phyloP scores from a whole-genome alignment of 441 rosid species.

The Adansonia madagascariensis region DNA sequence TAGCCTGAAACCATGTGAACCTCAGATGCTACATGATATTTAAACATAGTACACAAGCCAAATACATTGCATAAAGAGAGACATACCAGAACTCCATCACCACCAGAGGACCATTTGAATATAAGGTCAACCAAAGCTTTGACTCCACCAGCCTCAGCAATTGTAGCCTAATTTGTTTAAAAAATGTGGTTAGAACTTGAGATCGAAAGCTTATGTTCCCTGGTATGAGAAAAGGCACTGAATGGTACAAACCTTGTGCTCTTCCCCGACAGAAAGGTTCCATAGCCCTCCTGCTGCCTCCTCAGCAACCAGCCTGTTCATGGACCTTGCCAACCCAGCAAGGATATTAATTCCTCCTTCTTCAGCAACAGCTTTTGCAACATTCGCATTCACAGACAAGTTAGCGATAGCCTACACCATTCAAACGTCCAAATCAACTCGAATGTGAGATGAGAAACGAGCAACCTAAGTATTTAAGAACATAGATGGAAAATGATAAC shows the following conservation, averaged over 20 bases:
- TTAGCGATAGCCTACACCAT: slow-evolving; percentile 81
- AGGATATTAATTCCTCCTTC: slow-evolving; percentile 72
- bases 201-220: background rate
- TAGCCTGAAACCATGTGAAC: background rate
- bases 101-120: slow-evolving; percentile 84
- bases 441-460: slow-evolving; percentile 6
- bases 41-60: slow-evolving; percentile 6
- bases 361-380: slow-evolving; percentile 95
- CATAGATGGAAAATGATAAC: slow-evolving; percentile 8
- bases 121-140: slow-evolving; percentile 95
- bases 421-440: slow-evolving; percentile 22
- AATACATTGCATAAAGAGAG: slow-evolving; percentile 27
- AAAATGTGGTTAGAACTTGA: slow-evolving; percentile 28
- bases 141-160: slow-evolving; percentile 93
- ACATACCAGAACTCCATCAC: slow-evolving; percentile 91
- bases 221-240: slow-evolving; percentile 6
- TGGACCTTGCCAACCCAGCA: slow-evolving; percentile 69
- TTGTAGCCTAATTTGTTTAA: slow-evolving; percentile 63
- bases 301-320: slow-evolving; percentile 92
- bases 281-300: slow-evolving; percentile 99
- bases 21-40: slow-evolving; percentile 20
- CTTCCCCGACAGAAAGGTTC: slow-evolving; percentile 99
- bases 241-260: slow-evolving; percentile 74
- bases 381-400: slow-evolving; percentile 89
- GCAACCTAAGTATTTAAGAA: slow-evolving; percentile 11